Conservation (phyloP, 1,284 basidiomycete genomes). For the Termitomyces sp. region DNA sequence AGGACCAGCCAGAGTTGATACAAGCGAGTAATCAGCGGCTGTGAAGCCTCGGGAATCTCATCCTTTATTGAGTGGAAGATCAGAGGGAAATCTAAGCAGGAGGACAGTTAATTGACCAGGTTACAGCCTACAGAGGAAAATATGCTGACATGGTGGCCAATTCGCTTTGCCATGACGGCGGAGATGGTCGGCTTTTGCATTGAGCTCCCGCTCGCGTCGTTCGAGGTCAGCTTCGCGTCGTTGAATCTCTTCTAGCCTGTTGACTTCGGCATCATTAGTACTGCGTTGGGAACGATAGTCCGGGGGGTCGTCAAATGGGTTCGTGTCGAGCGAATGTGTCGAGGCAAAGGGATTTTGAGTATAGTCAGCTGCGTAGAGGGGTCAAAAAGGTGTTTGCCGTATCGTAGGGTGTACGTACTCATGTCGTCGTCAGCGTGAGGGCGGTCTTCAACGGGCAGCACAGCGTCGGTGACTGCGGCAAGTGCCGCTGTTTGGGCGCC, state of each 20-base stretch:
- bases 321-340: slow-evolving; percentile 74
- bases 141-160: slow-evolving; percentile 74
- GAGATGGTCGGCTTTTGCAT: slow-evolving; percentile 64
- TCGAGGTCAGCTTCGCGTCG: slow-evolving; percentile 78
- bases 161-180: slow-evolving; percentile 82
- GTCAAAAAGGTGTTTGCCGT: background rate
- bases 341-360: slow-evolving; percentile 78
- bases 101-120: slow-evolving; percentile 16
- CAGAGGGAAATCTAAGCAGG: slow-evolving; percentile 76
- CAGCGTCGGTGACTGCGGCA: slow-evolving; percentile 5
- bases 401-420: slow-evolving; percentile 13
- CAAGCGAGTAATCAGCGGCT: slow-evolving; percentile 76
- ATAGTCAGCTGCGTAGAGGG: slow-evolving; percentile 29
- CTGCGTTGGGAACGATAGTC: slow-evolving; percentile 21
- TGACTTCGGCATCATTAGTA: slow-evolving; percentile 27
- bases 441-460: slow-evolving; percentile 3
- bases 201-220: slow-evolving; percentile 69
- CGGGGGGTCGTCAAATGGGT: slow-evolving; percentile 78
- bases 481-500: slow-evolving; percentile 9
- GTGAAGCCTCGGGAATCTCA: slow-evolving; percentile 83
- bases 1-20: slow-evolving; percentile 89
- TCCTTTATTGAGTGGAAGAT: slow-evolving; percentile 90
- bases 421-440: slow-evolving; percentile 18
- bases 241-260: slow-evolving; percentile 57
- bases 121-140: slow-evolving; percentile 18